These are phyloP conservation scores for Rutstroemia sp. DNA, from an alignment of 2,329 filamentous ascomycete genomes.

Conservation along the genomic window DNA sequence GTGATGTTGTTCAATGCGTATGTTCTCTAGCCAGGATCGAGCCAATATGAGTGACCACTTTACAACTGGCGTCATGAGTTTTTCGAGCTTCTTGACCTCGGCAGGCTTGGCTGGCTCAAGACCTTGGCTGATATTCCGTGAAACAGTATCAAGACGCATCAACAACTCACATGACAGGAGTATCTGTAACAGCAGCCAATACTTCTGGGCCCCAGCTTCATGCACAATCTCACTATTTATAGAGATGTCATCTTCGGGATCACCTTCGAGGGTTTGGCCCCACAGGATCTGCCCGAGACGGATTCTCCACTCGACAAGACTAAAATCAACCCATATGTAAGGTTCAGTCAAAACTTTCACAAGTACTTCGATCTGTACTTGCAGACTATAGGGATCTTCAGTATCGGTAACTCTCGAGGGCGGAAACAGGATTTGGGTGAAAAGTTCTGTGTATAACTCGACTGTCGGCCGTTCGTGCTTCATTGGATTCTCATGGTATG, in stretches of 20 bases:
- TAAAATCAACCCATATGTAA: constrained; percentile 69
- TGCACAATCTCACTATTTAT: constrained; percentile 41
- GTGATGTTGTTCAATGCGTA: constrained; percentile 45
- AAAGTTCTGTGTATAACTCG: constrained; percentile 56
- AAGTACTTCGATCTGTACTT: constrained; percentile 63
- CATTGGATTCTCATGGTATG: constrained; percentile 47
- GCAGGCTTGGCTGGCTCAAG: constrained; percentile 44
- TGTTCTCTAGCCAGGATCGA: constrained; percentile 61
- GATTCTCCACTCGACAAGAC: constrained; percentile 67
- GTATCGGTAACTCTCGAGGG: constrained; percentile 48
- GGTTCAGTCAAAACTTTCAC: constrained; percentile 57
- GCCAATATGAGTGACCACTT: constrained; percentile 62
- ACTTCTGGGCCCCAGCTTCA: constrained; percentile 54
- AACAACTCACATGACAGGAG: constrained; percentile 59
- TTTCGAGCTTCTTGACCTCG: constrained; percentile 54
- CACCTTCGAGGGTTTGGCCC: constrained; percentile 43
- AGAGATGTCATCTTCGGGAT: constrained; percentile 45
- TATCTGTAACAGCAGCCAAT: constrained; percentile 61
- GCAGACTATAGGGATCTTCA: constrained; percentile 53
- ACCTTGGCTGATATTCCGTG: constrained; percentile 50
- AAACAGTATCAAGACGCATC: constrained; percentile 55
- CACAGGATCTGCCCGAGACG: constrained; percentile 66
- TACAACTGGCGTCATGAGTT: constrained; percentile 52
- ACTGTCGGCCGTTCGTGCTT: constrained; percentile 42
- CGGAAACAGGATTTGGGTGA: constrained; percentile 51